Evolutionary conservation across 768 basidiomycete species (phyloP).

Genomic region (Suillus ampliporus): DNA sequence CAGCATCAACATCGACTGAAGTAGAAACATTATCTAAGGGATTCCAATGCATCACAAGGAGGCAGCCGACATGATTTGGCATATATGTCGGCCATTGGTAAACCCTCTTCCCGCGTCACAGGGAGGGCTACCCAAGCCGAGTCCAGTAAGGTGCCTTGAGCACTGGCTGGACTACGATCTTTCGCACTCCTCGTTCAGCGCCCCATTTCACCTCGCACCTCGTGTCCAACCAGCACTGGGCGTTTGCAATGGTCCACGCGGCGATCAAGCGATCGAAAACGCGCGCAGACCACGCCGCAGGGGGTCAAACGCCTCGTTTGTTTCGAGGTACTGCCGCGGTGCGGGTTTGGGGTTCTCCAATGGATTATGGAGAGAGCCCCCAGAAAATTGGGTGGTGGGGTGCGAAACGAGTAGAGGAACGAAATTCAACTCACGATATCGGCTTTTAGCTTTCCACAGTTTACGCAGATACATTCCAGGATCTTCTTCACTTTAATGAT

Average conservation of each 20-base stretch:
- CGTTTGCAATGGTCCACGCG: conserved; percentile 72
- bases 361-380: conserved; percentile 92
- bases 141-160: conserved; percentile 31
- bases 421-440: conserved; percentile 90
- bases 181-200: conserved; percentile 96
- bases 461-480: conserved; percentile 97
- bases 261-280: conserved; percentile 96
- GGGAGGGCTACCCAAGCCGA: conserved; percentile 51
- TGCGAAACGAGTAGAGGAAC: conserved; percentile 90
- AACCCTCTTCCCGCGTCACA: conserved; percentile 74
- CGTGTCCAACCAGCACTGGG: conserved; percentile 84
- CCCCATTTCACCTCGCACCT: conserved; percentile 96
- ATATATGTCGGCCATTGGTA: conserved; percentile 62
- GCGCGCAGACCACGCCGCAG: conserved; percentile 77
- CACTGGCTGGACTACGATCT: conserved; percentile 37
- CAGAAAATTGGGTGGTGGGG: conserved; percentile 96
- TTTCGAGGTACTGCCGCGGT: conserved; percentile 74
- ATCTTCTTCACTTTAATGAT: conserved; percentile 99
- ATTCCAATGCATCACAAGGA: conserved; percentile 58
- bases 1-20: conserved; percentile 56
- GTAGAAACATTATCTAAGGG: conserved; percentile 31
- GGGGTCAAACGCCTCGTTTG: conserved; percentile 84
- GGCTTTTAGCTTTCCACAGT: conserved; percentile 97
- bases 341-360: conserved; percentile 95
- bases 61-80: conserved; percentile 58